Conservation (phyloP, 345 rosid genomes). For the Streptanthus diversifolius region DNA sequence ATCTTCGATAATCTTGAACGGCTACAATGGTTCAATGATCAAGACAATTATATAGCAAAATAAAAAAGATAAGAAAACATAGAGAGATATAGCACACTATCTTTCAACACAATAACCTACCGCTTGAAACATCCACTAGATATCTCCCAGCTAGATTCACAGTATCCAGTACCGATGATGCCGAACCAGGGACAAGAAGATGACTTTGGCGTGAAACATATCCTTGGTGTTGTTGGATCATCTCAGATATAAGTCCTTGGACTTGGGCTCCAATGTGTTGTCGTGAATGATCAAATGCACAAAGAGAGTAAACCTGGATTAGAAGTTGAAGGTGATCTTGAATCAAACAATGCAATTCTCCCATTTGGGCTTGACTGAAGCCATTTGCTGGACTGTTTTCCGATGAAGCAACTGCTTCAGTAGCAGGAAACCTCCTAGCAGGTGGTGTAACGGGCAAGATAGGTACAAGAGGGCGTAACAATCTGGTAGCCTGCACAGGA, state of each 20-base stretch:
- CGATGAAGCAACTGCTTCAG: slow-evolving; percentile 36
- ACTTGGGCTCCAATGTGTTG: slow-evolving; percentile 63
- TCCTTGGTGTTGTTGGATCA: slow-evolving; percentile 59
- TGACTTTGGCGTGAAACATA: slow-evolving; percentile 46
- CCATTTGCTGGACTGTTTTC: slow-evolving; percentile 44
- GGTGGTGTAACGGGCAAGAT: slow-evolving; percentile 42
- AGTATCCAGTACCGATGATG: slow-evolving; percentile 54
- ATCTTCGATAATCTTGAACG: slow-evolving; percentile 53
- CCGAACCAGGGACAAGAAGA: slow-evolving; percentile 42
- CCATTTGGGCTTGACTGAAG: slow-evolving; percentile 64
- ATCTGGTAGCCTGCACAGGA: slow-evolving; percentile 58
- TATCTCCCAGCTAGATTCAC: slow-evolving; percentile 57
- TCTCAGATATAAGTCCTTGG: slow-evolving; percentile 64
- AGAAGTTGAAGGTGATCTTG: slow-evolving; percentile 90
- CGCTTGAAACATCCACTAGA: slow-evolving; percentile 54
- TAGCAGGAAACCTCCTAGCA: slow-evolving; percentile 32
- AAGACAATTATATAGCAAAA: slow-evolving; percentile 12
- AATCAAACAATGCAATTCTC: slow-evolving; percentile 70
- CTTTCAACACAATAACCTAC: slow-evolving; percentile 39
- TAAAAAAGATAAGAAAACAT: slow-evolving; percentile 17
- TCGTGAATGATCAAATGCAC: slow-evolving; percentile 66
- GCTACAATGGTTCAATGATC: slow-evolving; percentile 48
- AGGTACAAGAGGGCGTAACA: slow-evolving; percentile 76
- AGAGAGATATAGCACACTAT: not conserved
- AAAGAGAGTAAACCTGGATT: slow-evolving; percentile 79